Evolutionary conservation across 192 early-diverging fungal species (phyloP).

Genomic region (Pilaira anomala): DNA sequence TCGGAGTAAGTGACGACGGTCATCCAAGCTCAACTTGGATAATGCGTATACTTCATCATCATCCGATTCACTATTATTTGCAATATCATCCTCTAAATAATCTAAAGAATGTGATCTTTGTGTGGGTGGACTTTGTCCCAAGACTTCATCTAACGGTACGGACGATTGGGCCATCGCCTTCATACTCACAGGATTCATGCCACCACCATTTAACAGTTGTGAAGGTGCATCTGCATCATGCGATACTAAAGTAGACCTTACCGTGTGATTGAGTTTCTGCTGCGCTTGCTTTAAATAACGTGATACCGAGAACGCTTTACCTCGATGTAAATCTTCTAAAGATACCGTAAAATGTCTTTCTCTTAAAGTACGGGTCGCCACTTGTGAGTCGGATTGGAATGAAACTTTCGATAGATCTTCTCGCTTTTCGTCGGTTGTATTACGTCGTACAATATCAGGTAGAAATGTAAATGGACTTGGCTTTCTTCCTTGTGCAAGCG

Average conservation of each 20-base stretch:
- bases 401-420: no score
- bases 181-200: slow-evolving; percentile 17
- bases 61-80: slow-evolving; percentile 9
- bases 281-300: slow-evolving; percentile 37
- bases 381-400: slow-evolving; percentile 8
- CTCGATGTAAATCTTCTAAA: slow-evolving; percentile 65
- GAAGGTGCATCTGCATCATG: slow-evolving; percentile 14
- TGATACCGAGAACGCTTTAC: slow-evolving; percentile 62
- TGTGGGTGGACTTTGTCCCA: background rate
- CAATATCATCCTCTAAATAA: slow-evolving; percentile 2
- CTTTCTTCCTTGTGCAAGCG: slow-evolving; percentile 75
- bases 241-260: slow-evolving; percentile 6
- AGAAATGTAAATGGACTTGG: slow-evolving; percentile 35
- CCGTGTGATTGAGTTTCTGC: slow-evolving; percentile 26
- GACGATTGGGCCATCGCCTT: slow-evolving; percentile 30
- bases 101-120: background rate
- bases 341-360: slow-evolving; percentile 46
- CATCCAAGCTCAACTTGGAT: slow-evolving; percentile 17
- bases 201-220: slow-evolving; percentile 5
- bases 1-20: slow-evolving; percentile 33
- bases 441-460: background rate
- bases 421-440: background rate
- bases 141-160: slow-evolving; percentile 12
- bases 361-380: no score
- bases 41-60: slow-evolving; percentile 26